Percentiles rank a stretch among this genome's conserved stretches.
These are phyloP conservation scores for Dothidotthia symphoricarpi DNA, from an alignment of 2,329 filamentous ascomycete genomes.

Conservation along the genomic window DNA sequence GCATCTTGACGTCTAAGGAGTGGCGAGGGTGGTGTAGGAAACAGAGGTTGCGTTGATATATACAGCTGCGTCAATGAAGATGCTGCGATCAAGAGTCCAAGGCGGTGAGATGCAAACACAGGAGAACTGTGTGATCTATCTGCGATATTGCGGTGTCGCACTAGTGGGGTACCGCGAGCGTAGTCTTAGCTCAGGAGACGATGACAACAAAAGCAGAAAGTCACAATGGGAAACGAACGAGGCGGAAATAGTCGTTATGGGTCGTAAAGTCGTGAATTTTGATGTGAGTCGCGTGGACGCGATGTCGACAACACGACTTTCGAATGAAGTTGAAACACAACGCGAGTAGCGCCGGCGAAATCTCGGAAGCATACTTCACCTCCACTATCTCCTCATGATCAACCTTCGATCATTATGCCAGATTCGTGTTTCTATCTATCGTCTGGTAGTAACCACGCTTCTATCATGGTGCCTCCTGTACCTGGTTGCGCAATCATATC, in stretches of 20 bases:
- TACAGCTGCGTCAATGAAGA: conserved; percentile 1
- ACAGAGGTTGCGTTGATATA: background rate
- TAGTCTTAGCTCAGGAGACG: background rate
- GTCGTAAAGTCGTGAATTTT: conserved; percentile 34
- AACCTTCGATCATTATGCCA: too few species aligned
- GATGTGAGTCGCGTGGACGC: conserved; percentile 3
- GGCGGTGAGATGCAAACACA: conserved; percentile 13
- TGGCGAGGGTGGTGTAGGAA: background rate
- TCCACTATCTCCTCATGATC: too few species aligned
- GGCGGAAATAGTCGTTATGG: conserved; percentile 26
- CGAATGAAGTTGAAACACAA: conserved; percentile 17
- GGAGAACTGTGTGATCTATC: conserved; percentile 14
- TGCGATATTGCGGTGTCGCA: conserved; percentile 8
- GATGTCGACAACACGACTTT: conserved; percentile 9
- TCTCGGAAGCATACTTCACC: too few species aligned
- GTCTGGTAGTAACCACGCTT: too few species aligned
- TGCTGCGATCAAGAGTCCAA: conserved; percentile 2
- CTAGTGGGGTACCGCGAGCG: conserved; percentile 3
- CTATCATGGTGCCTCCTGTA: too few species aligned
- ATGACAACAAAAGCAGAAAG: background rate
- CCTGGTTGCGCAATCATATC: too few species aligned
- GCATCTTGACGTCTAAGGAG: conserved; percentile 21
- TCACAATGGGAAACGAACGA: conserved; percentile 16
- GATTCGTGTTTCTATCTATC: too few species aligned
- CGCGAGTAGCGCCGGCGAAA: conserved; percentile 15